Percentiles rank a stretch among this genome's conserved stretches.
These are phyloP conservation scores for Erysimum cheiri DNA, from an alignment of 441 rosid genomes.

Conservation along the genomic window DNA sequence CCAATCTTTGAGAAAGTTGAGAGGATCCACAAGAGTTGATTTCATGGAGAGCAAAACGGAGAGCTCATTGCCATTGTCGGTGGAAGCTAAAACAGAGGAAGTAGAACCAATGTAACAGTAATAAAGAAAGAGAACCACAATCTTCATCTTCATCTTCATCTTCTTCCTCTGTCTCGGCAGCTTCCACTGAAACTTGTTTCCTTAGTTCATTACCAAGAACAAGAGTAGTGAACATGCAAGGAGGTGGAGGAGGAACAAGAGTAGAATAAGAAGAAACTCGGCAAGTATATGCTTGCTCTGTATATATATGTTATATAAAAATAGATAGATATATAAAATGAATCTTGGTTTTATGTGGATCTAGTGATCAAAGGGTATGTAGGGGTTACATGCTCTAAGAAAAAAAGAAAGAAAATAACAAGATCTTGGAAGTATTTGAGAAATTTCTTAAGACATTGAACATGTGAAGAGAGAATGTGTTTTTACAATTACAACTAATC, in stretches of 20 bases:
- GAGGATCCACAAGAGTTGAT: slow-evolving; percentile 65
- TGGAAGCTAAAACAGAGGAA: slow-evolving; percentile 46
- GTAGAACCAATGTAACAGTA: slow-evolving; percentile 52
- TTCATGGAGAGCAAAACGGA: slow-evolving; percentile 65
- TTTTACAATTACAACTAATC: slow-evolving; percentile 41
- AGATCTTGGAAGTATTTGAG: slow-evolving; percentile 44
- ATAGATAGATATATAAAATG: slow-evolving; percentile 23
- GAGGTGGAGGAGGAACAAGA: slow-evolving; percentile 36
- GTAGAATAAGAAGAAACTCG: slow-evolving; percentile 49
- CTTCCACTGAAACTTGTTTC: slow-evolving; percentile 35
- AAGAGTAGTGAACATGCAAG: slow-evolving; percentile 46
- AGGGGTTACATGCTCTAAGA: slow-evolving; percentile 27
- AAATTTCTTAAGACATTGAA: slow-evolving; percentile 32
- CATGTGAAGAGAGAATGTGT: slow-evolving; percentile 49
- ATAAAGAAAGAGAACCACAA: slow-evolving; percentile 49
- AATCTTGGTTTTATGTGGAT: slow-evolving; percentile 46
- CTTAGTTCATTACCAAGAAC: slow-evolving; percentile 48
- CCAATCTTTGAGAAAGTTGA: slow-evolving; percentile 72
- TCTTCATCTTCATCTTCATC: slow-evolving; percentile 47
- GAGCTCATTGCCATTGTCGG: slow-evolving; percentile 49
- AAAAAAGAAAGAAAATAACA: background rate
- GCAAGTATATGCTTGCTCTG: slow-evolving; percentile 43
- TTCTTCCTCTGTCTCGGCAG: slow-evolving; percentile 38
- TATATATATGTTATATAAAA: slow-evolving; percentile 39
- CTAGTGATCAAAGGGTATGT: slow-evolving; percentile 31